Conservation (phyloP, 805 yeast species). For the Metschnikowia lachancei region DNA sequence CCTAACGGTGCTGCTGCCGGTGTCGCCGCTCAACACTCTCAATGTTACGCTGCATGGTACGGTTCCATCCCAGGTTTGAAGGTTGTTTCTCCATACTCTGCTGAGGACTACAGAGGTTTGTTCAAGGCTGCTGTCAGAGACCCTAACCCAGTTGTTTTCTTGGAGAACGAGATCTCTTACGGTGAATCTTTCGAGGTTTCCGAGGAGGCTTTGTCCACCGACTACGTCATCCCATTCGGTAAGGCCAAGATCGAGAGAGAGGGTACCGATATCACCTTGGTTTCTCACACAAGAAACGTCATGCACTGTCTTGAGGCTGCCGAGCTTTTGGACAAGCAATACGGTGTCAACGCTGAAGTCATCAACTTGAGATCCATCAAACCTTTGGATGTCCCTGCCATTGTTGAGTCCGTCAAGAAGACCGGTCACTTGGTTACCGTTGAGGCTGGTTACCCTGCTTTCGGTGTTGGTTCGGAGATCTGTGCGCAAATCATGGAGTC, state of each 20-base stretch:
- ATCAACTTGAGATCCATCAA: slow-evolving; percentile 94
- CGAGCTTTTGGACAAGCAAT: slow-evolving; percentile 73
- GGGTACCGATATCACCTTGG: slow-evolving; percentile 87
- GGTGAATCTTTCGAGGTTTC: slow-evolving; percentile 88
- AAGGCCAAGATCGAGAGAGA: slow-evolving; percentile 92
- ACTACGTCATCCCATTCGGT: slow-evolving; percentile 89
- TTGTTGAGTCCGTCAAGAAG: slow-evolving; percentile 86
- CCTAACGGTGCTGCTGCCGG: slow-evolving; percentile 99
- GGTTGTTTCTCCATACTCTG: slow-evolving; percentile 91
- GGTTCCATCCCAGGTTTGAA: slow-evolving; percentile 97
- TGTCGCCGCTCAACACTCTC: slow-evolving; percentile 99
- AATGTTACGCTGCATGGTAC: slow-evolving; percentile 96
- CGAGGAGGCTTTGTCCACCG: slow-evolving; percentile 85
- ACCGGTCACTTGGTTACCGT: slow-evolving; percentile 95
- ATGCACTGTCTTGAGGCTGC: slow-evolving; percentile 88
- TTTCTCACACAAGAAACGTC: slow-evolving; percentile 91
- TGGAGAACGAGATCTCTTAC: slow-evolving; percentile 93
- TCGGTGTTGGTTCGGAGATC: slow-evolving; percentile 98
- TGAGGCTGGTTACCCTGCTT: slow-evolving; percentile 97
- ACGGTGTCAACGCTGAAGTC: slow-evolving; percentile 89
- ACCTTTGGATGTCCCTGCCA: slow-evolving; percentile 89
- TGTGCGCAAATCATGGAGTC: slow-evolving; percentile 98
- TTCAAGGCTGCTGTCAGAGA: slow-evolving; percentile 96
- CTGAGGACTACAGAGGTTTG: slow-evolving; percentile 95
- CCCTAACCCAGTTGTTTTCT: slow-evolving; percentile 94